A percentile compares a stretch with the other conserved stretches of the same genome.
These are phyloP conservation scores for Tirmania nivea DNA, from an alignment of 495 filamentous ascomycete species.

Conservation along the genomic window DNA sequence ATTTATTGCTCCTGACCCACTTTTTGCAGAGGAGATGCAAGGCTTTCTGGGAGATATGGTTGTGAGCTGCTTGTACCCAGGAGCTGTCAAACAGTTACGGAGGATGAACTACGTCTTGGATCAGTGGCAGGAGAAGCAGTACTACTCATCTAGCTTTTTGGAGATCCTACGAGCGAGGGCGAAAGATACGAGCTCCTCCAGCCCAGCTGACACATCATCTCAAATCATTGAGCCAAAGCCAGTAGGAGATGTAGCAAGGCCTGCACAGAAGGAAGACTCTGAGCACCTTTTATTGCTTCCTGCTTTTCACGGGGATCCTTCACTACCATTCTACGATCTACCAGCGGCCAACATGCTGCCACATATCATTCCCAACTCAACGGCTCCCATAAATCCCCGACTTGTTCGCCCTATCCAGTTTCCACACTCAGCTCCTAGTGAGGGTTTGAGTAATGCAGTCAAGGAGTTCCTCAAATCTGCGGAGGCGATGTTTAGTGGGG, in stretches of 20 bases:
- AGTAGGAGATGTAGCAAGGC: conserved; percentile 1
- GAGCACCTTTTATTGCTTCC: conserved; percentile 12
- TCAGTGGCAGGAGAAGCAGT: conserved; percentile 50
- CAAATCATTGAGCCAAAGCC: conserved; percentile 2
- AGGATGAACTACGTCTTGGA: conserved; percentile 44
- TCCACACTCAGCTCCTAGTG: conserved; percentile 46
- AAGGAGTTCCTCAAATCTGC: conserved; percentile 47
- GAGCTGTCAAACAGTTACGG: conserved; percentile 40
- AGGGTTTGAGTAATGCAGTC: conserved; percentile 39
- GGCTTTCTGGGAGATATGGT: conserved; percentile 39
- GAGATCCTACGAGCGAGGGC: conserved; percentile 38
- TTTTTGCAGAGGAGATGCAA: conserved; percentile 39
- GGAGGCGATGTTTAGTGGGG: conserved; percentile 35
- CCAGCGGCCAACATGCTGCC: conserved; percentile 67
- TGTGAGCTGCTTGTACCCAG: conserved; percentile 35
- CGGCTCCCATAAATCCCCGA: conserved; percentile 45
- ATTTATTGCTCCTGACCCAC: conserved; percentile 32
- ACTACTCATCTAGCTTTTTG: conserved; percentile 39
- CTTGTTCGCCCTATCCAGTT: conserved; percentile 57
- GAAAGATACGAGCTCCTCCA: conserved; percentile 23
- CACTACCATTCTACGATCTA: conserved; percentile 60
- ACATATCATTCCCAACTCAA: conserved; percentile 54
- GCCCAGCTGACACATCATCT: conserved; percentile 18
- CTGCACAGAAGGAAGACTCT: conserved; percentile 3
- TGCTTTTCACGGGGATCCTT: conserved; percentile 45